Evolutionary conservation across 1,284 basidiomycete species (phyloP), one percentile per base, ranked within the genome.

Genomic region (Sparassis latifolia): DNA sequence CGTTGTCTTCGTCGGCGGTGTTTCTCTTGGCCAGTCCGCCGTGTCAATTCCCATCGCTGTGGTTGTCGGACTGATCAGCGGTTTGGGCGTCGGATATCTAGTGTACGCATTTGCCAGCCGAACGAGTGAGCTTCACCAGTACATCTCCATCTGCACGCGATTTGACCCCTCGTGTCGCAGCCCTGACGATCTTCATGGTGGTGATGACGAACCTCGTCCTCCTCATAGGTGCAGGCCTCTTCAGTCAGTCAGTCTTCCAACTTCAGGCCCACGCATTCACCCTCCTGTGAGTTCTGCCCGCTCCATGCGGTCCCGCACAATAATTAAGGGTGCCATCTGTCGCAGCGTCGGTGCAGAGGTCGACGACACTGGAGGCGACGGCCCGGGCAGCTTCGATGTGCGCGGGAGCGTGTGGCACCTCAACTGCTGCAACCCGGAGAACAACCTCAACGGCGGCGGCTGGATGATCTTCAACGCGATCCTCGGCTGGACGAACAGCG

Each of bases 1-100:
- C 1, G 86, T 97, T 52, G 76, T 97, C 55, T 97, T 97, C 64
- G 92, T 97, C 47, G 90, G 93, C 20, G 93, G 94, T 52, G 93
- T 96, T 41, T 84, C 92, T 2, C 82, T 97, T 43, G 85, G 85
- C 38, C 79, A 90, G 62, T 73, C 81, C 2, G 93, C 89, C 2
- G 80, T 77, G 1, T 80, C 92, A 4, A 95, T 97, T 61, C 94
- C 94, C 1, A 84, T 97, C 45, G 88, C 94, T 5, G 81, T 91
- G 47, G 85, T 97, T 54, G 80, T 86, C 37, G 94, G 92, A 42
- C 71, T 97, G 52, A 66, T 92, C 47, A 79, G 80, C 50, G 94
- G 94, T 29, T 67, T 87, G 45, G 55, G 80, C 47, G 76, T 81
- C 56, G 89, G 89, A 3, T 79, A 76, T 64, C 44, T 87, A 51